These are phyloP conservation scores for Ophiocordyceps unilateralis DNA, from an alignment of 2,329 filamentous ascomycete species.

Conservation along the genomic window DNA sequence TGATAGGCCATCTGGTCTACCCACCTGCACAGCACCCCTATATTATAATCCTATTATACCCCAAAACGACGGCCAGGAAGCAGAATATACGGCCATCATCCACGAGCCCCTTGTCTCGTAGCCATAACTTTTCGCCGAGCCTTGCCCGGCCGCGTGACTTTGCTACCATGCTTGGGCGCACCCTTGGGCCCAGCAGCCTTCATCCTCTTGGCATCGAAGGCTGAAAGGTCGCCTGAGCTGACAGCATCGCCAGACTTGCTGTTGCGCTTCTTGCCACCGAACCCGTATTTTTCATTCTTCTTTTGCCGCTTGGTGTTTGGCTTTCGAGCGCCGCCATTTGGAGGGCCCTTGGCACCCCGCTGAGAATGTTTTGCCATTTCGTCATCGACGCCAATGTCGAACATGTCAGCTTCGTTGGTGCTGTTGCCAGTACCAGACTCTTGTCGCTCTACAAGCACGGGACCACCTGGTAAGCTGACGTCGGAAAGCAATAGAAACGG, in stretches of 20 bases:
- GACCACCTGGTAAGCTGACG: background rate
- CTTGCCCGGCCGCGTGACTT: constrained; percentile 31
- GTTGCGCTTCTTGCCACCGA: constrained; percentile 88
- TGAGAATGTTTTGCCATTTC: constrained; percentile 28
- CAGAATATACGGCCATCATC: no score
- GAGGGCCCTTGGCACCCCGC: constrained; percentile 19
- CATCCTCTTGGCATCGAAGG: constrained; percentile 72
- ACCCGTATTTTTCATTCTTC: constrained; percentile 90
- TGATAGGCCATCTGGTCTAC: no score
- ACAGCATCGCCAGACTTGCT: constrained; percentile 78
- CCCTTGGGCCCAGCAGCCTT: constrained; percentile 32
- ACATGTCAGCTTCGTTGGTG: constrained; percentile 68
- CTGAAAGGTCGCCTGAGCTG: constrained; percentile 64
- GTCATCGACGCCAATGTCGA: constrained; percentile 74
- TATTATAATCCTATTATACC: no score
- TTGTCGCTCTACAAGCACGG: constrained; percentile 55
- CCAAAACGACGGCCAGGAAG: no score
- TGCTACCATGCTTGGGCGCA: constrained; percentile 11
- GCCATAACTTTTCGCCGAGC: constrained; percentile 28
- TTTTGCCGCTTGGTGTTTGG: constrained; percentile 65
- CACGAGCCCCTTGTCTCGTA: constrained; percentile 4
- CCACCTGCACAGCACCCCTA: no score
- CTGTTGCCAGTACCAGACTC: constrained; percentile 44
- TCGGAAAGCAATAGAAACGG: background rate
- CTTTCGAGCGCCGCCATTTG: constrained; percentile 8